phyloP scores from a whole-genome alignment of 768 basidiomycete genomes.

The Tylopilus vinaceipallidus region DNA sequence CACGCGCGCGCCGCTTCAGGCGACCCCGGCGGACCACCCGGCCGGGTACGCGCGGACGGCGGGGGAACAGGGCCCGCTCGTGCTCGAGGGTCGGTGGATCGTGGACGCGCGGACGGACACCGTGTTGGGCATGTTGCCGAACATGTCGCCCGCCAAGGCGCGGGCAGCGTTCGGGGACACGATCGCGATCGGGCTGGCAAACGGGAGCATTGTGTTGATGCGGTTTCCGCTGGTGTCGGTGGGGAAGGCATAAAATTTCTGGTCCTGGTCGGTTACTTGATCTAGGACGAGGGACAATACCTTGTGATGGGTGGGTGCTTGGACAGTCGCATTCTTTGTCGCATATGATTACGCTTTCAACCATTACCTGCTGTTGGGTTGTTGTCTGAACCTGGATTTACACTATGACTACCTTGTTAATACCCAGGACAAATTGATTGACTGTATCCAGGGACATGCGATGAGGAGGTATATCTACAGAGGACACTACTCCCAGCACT shows the following conservation, averaged over 20 bases:
- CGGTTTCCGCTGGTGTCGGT: constrained; percentile 20
- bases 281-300: too few relatives aligned
- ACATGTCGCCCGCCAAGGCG: constrained; percentile 28
- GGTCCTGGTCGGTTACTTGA: not conserved
- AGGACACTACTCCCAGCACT: not conserved
- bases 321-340: too few relatives aligned
- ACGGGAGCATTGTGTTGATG: constrained; percentile 28
- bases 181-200: constrained; percentile 29
- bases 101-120: constrained; percentile 18
- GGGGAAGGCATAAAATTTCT: not conserved
- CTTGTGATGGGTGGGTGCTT: too few relatives aligned
- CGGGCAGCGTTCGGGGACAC: constrained; percentile 20
- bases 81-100: constrained; percentile 25
- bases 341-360: too few relatives aligned
- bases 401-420: too few relatives aligned
- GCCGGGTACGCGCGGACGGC: not conserved
- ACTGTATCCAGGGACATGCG: too few relatives aligned
- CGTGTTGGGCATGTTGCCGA: constrained; percentile 23
- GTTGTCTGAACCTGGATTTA: too few relatives aligned
- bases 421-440: too few relatives aligned
- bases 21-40: constrained; percentile 22
- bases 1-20: constrained; percentile 19
- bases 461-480: too few relatives aligned
- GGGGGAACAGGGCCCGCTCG: constrained; percentile 12
- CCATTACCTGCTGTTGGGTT: too few relatives aligned